phyloP scores from a whole-genome alignment of 2,329 filamentous ascomycete species.

The Thermothelomyces thermophilus region DNA sequence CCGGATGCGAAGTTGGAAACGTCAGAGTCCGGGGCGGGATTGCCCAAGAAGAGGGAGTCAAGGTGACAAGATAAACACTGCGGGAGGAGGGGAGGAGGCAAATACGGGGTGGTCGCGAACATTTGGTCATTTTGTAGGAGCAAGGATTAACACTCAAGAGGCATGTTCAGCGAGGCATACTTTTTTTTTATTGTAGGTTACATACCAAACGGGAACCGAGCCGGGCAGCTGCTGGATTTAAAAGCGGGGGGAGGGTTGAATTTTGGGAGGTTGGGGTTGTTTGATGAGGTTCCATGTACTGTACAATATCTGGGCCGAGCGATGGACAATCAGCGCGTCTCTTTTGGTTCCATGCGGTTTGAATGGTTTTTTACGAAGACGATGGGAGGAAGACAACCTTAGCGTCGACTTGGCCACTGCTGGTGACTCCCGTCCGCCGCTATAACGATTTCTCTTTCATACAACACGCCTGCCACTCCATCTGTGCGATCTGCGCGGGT shows the following conservation, averaged over 20 bases:
- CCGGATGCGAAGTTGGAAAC: constrained; percentile 34
- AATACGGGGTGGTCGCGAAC: too few relatives aligned
- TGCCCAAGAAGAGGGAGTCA: constrained; percentile 20
- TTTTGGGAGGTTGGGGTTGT: neutral
- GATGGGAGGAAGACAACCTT: constrained; percentile 9
- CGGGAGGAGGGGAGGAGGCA: too few relatives aligned
- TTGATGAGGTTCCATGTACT: constrained; percentile 11
- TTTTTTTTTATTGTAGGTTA: neutral
- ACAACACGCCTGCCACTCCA: too few relatives aligned
- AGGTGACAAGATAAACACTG: constrained; percentile 17
- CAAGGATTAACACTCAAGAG: neutral
- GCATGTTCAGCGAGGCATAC: constrained; percentile 1
- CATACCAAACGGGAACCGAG: neutral
- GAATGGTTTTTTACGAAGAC: constrained; percentile 9
- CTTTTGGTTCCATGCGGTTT: too few relatives aligned
- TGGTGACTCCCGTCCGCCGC: too few relatives aligned
- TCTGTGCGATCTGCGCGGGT: too few relatives aligned
- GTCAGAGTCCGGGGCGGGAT: constrained; percentile 10
- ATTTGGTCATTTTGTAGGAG: too few relatives aligned
- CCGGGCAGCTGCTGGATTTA: neutral
- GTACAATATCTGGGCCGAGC: constrained; percentile 8
- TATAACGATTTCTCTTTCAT: too few relatives aligned
- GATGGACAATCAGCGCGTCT: constrained; percentile 9
- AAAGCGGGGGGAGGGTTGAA: neutral
- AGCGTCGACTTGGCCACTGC: neutral